Evolutionary conservation across 2,329 filamentous ascomycete genomes (phyloP).

Genomic region (Chaetomiaceae sp.): DNA sequence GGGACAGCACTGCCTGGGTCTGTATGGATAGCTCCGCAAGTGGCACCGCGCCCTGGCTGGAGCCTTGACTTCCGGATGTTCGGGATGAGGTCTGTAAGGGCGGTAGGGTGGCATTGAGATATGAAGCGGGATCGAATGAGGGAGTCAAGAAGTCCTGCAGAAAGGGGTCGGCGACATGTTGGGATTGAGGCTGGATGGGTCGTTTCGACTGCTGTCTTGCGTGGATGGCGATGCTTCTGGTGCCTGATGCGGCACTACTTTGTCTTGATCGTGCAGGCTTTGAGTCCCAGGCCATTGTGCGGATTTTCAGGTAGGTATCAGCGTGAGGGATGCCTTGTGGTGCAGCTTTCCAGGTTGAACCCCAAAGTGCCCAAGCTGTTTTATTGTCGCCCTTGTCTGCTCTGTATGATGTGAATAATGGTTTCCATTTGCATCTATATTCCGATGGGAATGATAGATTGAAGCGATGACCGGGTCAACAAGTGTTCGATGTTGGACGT

Average conservation of each 20-base stretch:
- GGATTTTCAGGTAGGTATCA: too few species aligned
- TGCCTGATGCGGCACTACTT: constrained; percentile 39
- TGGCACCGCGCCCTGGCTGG: constrained; percentile 43
- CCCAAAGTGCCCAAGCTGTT: too few species aligned
- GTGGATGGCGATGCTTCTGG: constrained; percentile 39
- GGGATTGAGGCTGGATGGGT: constrained; percentile 44
- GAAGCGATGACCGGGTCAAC: too few species aligned
- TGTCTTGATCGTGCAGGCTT: constrained; percentile 42
- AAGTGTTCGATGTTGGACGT: too few species aligned
- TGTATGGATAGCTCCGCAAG: constrained; percentile 75
- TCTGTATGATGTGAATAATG: too few species aligned
- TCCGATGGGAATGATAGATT: too few species aligned
- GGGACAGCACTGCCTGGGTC: constrained; percentile 78
- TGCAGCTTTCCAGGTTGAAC: too few species aligned
- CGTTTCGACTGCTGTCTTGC: constrained; percentile 36
- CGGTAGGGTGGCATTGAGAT: constrained; percentile 76
- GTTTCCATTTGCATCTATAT: too few species aligned
- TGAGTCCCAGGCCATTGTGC: constrained; percentile 38
- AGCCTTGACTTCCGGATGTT: constrained; percentile 22
- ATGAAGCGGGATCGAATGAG: constrained; percentile 77
- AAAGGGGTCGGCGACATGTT: constrained; percentile 66
- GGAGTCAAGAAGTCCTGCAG: constrained; percentile 71
- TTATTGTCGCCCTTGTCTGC: too few species aligned
- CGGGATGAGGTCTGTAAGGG: constrained; percentile 48
- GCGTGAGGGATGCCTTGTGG: too few species aligned